Evolutionary conservation across 768 basidiomycete species (phyloP).

Genomic region (Pleurotus ostreatus): DNA sequence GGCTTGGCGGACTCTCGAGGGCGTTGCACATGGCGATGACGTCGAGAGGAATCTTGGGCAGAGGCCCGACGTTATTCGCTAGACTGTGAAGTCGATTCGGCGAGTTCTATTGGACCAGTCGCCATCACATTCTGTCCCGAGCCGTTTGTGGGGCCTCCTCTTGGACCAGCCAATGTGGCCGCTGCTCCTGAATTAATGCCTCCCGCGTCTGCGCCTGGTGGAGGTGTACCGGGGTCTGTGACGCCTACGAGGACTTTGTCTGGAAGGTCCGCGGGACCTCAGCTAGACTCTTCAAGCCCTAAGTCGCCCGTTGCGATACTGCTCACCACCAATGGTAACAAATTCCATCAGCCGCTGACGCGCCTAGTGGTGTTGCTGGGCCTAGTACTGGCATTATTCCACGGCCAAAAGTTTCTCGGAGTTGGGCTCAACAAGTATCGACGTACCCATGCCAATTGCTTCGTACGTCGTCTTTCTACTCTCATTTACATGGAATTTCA

Average conservation of each 20-base stretch:
- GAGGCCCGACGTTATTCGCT: conserved; percentile 60
- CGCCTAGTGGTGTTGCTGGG: background rate
- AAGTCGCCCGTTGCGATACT: too few relatives aligned
- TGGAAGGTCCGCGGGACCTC: too few relatives aligned
- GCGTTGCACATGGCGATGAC: background rate
- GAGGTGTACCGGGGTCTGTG: too few relatives aligned
- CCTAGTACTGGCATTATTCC: conserved; percentile 32
- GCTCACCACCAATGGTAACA: too few relatives aligned
- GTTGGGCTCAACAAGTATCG: conserved; percentile 40
- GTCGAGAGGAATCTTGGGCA: conserved; percentile 3
- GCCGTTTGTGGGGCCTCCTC: conserved; percentile 27
- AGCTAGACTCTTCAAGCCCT: too few relatives aligned
- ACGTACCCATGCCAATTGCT: conserved; percentile 25
- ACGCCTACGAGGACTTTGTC: too few relatives aligned
- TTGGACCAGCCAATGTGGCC: background rate
- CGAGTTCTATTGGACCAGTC: conserved; percentile 48
- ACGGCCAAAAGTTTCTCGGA: conserved; percentile 74
- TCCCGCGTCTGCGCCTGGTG: too few relatives aligned
- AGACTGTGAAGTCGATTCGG: conserved; percentile 47
- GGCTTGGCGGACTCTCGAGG: background rate
- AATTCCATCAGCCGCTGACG: too few relatives aligned
- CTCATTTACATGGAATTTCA: too few relatives aligned
- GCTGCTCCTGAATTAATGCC: too few relatives aligned
- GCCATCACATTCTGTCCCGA: conserved; percentile 58
- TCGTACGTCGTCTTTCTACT: conserved; percentile 12